Conservation (phyloP, 805 yeast species). For the Ogataea dorogensis region DNA sequence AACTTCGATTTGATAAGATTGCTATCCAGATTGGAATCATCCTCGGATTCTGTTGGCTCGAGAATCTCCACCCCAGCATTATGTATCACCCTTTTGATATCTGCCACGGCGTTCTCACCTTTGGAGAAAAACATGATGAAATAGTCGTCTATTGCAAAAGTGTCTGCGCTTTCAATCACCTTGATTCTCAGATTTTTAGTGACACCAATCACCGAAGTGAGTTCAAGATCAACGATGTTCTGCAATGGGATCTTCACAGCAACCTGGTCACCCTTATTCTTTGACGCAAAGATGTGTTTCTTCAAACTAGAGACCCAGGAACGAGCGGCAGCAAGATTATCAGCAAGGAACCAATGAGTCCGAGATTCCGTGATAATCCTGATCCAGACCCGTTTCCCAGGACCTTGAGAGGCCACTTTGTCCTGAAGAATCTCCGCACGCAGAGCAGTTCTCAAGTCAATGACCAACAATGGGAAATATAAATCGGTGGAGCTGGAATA, state of each 20-base stretch:
- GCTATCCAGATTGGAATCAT: constrained; percentile 18
- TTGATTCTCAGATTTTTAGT: constrained; percentile 59
- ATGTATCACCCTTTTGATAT: constrained; percentile 41
- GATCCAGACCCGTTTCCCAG: constrained; percentile 45
- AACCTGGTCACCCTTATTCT: constrained; percentile 70
- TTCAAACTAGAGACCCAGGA: constrained; percentile 77
- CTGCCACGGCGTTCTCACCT: constrained; percentile 43
- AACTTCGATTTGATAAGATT: constrained; percentile 26
- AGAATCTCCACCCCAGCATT: constrained; percentile 31
- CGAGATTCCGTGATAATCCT: constrained; percentile 56
- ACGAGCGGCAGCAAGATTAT: constrained; percentile 67
- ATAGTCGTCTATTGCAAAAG: constrained; percentile 64
- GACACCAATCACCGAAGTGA: constrained; percentile 52
- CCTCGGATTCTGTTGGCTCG: constrained; percentile 24
- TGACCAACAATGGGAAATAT: constrained; percentile 78
- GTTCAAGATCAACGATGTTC: constrained; percentile 61
- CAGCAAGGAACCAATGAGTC: constrained; percentile 68
- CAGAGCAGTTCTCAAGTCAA: constrained; percentile 65
- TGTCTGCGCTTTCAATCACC: constrained; percentile 53
- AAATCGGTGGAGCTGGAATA: constrained; percentile 71
- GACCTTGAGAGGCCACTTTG: constrained; percentile 14
- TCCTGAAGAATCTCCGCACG: constrained; percentile 50
- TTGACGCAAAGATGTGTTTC: constrained; percentile 71
- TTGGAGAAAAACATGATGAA: constrained; percentile 63
- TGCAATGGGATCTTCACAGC: constrained; percentile 73